Evolutionary conservation across 805 yeast genomes (phyloP).

Genomic region (Pichia rugopelliculosa): DNA sequence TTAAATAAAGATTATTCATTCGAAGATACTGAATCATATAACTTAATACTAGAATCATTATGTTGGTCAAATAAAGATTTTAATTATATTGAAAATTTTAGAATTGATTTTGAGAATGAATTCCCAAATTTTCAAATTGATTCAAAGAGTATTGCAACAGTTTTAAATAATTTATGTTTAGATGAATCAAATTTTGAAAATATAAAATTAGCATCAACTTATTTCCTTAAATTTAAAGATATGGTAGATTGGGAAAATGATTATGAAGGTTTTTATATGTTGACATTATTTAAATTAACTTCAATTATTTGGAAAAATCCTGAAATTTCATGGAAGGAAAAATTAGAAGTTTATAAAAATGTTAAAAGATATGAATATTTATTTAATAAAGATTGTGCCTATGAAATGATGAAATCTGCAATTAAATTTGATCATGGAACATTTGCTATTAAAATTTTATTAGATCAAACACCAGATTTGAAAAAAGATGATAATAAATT

Average conservation of each 20-base stretch:
- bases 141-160: slow-evolving; percentile 29
- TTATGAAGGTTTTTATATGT: slow-evolving; percentile 23
- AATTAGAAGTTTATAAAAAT: slow-evolving; percentile 32
- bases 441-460: slow-evolving; percentile 11
- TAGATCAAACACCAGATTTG: slow-evolving; percentile 16
- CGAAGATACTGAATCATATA: slow-evolving; percentile 21
- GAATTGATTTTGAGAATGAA: slow-evolving; percentile 25
- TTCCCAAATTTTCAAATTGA: slow-evolving; percentile 27
- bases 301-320: slow-evolving; percentile 16
- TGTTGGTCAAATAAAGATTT: slow-evolving; percentile 24
- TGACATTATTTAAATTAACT: slow-evolving; percentile 23
- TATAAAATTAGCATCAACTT: slow-evolving; percentile 3
- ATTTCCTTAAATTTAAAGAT: slow-evolving; percentile 23
- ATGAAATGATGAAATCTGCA: slow-evolving; percentile 28
- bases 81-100: slow-evolving; percentile 20
- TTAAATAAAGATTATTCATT: slow-evolving; percentile 15
- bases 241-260: slow-evolving; percentile 38
- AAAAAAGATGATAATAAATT: slow-evolving; percentile 31
- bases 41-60: slow-evolving; percentile 20
- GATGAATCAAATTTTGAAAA: slow-evolving; percentile 1
- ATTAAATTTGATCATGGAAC: slow-evolving; percentile 9
- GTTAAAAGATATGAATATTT: slow-evolving; percentile 34
- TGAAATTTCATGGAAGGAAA: slow-evolving; percentile 14
- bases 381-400: slow-evolving; percentile 33
- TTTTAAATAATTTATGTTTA: slow-evolving; percentile 25